phyloP scores from a whole-genome alignment of 1,284 basidiomycete genomes.

The Serendipita sp. region DNA sequence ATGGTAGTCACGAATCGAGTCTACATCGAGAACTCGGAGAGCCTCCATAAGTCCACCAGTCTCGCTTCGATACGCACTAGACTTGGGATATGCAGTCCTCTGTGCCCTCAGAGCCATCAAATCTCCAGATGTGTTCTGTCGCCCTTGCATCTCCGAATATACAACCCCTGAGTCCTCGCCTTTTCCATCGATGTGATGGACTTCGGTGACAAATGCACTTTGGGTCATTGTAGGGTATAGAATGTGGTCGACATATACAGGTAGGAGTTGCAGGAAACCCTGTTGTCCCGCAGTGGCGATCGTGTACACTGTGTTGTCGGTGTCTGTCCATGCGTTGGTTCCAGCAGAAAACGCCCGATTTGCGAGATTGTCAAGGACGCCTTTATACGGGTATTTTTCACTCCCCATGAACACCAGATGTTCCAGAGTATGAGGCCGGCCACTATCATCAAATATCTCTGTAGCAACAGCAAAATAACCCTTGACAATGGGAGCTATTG shows the following conservation, averaged over 20 bases:
- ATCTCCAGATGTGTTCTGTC: slow-evolving; percentile 85
- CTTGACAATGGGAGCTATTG: slow-evolving; percentile 71
- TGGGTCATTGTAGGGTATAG: slow-evolving; percentile 91
- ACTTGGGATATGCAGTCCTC: slow-evolving; percentile 11
- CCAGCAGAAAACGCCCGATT: slow-evolving; percentile 92
- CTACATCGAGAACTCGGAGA: slow-evolving; percentile 49
- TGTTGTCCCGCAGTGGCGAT: slow-evolving; percentile 94
- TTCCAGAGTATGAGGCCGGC: slow-evolving; percentile 62
- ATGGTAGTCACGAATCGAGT: slow-evolving; percentile 79
- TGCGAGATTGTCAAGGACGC: slow-evolving; percentile 92
- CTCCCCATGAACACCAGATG: slow-evolving; percentile 83
- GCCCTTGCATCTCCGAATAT: slow-evolving; percentile 96
- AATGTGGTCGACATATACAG: slow-evolving; percentile 94
- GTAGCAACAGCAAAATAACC: slow-evolving; percentile 88
- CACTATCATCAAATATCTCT: slow-evolving; percentile 91
- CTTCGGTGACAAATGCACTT: slow-evolving; percentile 85
- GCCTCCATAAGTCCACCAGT: background rate
- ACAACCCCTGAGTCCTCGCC: slow-evolving; percentile 94
- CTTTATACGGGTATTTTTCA: slow-evolving; percentile 91
- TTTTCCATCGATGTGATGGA: slow-evolving; percentile 83
- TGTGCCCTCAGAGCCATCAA: slow-evolving; percentile 70
- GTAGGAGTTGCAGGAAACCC: slow-evolving; percentile 88
- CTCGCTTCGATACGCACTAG: background rate
- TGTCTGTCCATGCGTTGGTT: slow-evolving; percentile 54
- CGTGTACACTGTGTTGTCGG: slow-evolving; percentile 68